Evolutionary conservation across 2,329 filamentous ascomycete genomes (phyloP), one percentile per base, ranked within the genome.

Genomic region (Cladosporium phlei): DNA sequence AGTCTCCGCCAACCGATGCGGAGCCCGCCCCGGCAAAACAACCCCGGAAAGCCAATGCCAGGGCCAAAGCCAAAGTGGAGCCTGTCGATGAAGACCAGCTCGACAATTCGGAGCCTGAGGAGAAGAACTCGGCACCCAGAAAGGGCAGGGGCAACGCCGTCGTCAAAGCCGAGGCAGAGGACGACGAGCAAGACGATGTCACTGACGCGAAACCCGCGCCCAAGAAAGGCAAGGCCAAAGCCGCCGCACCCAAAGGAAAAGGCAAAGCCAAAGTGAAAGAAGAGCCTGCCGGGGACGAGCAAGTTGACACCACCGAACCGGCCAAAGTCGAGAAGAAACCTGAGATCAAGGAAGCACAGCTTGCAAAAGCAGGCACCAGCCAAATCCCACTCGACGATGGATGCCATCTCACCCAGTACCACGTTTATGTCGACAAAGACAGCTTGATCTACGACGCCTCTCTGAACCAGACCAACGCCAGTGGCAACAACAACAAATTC

Each of bases 401-500:
- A 12, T 73, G 65, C 45, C 52, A 60, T 6, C 58, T 65, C 25
- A 43, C 17, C 47, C 47, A 48, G 10, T 66, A 65, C 45, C 56
- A 57, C 9, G 86, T 94, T 24, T 82, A 85, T 59, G 77, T 91
- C 47, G 83, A 83, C 50, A 66, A 76, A 1, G 66, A 76, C 29
- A 79, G 80, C 16, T 67, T 84, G 46, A 87, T 91, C 38, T 91
- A 79, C 63, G 88, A 94, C 60, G 87, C 85, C 0, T 82, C 85
- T 0, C 71, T 94, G 35, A 93, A 90, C 55, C 85, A 90, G 62
- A 85, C 87, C 9, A 86, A 88, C 55, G 71, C 85, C 0, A 68
- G 71, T 0, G 66, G 75, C 37, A 93, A 91, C 60, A 85, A 86
- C 65, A 91, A 93, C 65, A 93, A 93, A 55, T 91, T 90, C 63